These are phyloP conservation scores for Phytophthora agathidicida DNA, from an alignment of 352 stramenopile genomes.

Conservation along the genomic window DNA sequence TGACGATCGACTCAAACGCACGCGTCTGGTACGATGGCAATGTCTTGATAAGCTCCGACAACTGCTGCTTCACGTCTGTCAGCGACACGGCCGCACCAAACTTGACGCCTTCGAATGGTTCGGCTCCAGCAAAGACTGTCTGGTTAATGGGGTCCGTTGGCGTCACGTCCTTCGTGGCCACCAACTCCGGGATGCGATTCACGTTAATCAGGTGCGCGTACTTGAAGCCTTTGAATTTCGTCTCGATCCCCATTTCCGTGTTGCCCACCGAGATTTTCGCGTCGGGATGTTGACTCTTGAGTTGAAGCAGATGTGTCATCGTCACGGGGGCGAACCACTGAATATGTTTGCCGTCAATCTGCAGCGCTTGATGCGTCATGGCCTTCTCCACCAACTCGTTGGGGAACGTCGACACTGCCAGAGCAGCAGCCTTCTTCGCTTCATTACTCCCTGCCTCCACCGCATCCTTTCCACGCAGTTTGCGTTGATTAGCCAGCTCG, in stretches of 20 bases:
- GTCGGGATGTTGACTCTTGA: conserved; percentile 85
- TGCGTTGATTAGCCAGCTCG: conserved; percentile 49
- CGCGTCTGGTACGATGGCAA: conserved; percentile 54
- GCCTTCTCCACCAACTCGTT: conserved; percentile 67
- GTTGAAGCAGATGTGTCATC: conserved; percentile 84
- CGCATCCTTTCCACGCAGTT: conserved; percentile 18
- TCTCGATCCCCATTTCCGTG: conserved; percentile 97
- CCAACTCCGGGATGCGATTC: conserved; percentile 68
- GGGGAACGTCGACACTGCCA: conserved; percentile 47
- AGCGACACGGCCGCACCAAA: conserved; percentile 86
- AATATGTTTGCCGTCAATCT: conserved; percentile 72
- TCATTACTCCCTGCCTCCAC: conserved; percentile 24
- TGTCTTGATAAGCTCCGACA: conserved; percentile 42
- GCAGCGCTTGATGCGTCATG: conserved; percentile 55
- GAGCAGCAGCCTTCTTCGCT: conserved; percentile 20
- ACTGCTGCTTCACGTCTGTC: conserved; percentile 68
- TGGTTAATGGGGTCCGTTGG: conserved; percentile 57
- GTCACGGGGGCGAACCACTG: conserved; percentile 95
- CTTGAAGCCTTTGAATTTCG: conserved; percentile 92
- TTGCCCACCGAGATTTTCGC: conserved; percentile 96
- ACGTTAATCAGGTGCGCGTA: conserved; percentile 78
- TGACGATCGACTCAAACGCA: conserved; percentile 62
- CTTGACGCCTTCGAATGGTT: conserved; percentile 66
- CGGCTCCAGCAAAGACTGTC: conserved; percentile 39
- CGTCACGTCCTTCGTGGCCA: conserved; percentile 47